Percentiles rank a stretch among this genome's conserved stretches.
phyloP scores from a whole-genome alignment of 164 flowering plant genomes.

The Euptelea pleiosperma region DNA sequence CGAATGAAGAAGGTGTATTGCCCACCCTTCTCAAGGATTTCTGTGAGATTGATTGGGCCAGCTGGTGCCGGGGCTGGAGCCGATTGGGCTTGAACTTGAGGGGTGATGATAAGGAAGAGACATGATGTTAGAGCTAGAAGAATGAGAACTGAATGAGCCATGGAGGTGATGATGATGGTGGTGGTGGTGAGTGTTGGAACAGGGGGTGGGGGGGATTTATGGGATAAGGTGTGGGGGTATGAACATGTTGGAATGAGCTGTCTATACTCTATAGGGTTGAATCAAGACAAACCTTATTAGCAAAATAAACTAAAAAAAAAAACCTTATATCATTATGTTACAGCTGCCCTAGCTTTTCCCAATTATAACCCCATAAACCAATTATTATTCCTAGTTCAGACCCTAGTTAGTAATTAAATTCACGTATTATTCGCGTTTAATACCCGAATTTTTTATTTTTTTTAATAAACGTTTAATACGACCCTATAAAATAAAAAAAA shows the following conservation, averaged over 20 bases:
- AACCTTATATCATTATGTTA: too few species aligned
- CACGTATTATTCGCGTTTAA: too few species aligned
- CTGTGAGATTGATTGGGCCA: slow-evolving; percentile 63
- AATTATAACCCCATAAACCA: too few species aligned
- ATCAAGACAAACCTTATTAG: slow-evolving; percentile 5
- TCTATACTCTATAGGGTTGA: slow-evolving; percentile 17
- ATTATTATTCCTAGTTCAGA: too few species aligned
- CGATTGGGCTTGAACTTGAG: slow-evolving; percentile 29
- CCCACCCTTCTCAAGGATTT: slow-evolving; percentile 51
- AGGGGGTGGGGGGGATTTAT: slow-evolving; percentile 19
- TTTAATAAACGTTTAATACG: too few species aligned
- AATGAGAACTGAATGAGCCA: slow-evolving; percentile 22
- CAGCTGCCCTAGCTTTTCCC: too few species aligned
- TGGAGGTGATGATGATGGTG: slow-evolving; percentile 10
- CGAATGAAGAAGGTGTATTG: slow-evolving; percentile 59
- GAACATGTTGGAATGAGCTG: slow-evolving; percentile 60
- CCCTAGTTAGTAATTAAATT: too few species aligned
- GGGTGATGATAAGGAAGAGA: slow-evolving; percentile 26
- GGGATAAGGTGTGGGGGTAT: slow-evolving; percentile 27
- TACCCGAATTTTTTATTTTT: too few species aligned
- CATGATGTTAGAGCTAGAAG: slow-evolving; percentile 21
- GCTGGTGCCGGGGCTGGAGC: slow-evolving; percentile 52
- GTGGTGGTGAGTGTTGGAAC: slow-evolving; percentile 8
- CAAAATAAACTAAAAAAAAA: too few species aligned
- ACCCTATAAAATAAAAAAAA: too few species aligned